These are phyloP conservation scores for Coniochaeta prunicola DNA, from an alignment of 2,329 filamentous ascomycete genomes.

Conservation along the genomic window DNA sequence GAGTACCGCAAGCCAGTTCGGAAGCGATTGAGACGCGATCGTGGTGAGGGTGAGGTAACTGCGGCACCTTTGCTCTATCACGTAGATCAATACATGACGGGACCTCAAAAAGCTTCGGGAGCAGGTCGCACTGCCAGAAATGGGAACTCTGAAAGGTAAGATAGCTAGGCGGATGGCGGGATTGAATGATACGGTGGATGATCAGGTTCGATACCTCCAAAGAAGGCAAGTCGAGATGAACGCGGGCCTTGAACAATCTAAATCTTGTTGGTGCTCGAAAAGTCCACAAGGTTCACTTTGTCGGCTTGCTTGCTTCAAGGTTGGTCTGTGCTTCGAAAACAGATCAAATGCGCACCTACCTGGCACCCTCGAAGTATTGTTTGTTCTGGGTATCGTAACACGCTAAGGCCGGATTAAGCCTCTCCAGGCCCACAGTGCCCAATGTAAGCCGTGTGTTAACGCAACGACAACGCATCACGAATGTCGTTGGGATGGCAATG, in stretches of 20 bases:
- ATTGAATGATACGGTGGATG: neutral
- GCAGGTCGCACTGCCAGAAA: neutral
- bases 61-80: neutral
- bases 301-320: neutral
- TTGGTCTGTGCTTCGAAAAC: neutral
- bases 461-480: neutral
- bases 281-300: neutral
- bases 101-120: neutral
- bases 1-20: constrained; percentile 2
- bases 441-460: neutral
- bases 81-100: constrained; percentile 7
- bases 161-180: neutral
- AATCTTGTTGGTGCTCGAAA: constrained; percentile 18
- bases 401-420: neutral
- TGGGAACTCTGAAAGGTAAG: neutral
- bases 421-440: too few relatives aligned
- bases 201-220: neutral
- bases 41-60: constrained; percentile 6
- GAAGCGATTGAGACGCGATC: neutral
- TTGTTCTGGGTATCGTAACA: neutral
- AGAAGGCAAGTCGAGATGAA: constrained; percentile 5
- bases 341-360: neutral
- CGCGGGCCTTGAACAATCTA: constrained; percentile 19
- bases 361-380: neutral
- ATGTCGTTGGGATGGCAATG: neutral